Evolutionary conservation across 352 stramenopile species (phyloP).

Genomic region (Globisporangium alternatum): DNA sequence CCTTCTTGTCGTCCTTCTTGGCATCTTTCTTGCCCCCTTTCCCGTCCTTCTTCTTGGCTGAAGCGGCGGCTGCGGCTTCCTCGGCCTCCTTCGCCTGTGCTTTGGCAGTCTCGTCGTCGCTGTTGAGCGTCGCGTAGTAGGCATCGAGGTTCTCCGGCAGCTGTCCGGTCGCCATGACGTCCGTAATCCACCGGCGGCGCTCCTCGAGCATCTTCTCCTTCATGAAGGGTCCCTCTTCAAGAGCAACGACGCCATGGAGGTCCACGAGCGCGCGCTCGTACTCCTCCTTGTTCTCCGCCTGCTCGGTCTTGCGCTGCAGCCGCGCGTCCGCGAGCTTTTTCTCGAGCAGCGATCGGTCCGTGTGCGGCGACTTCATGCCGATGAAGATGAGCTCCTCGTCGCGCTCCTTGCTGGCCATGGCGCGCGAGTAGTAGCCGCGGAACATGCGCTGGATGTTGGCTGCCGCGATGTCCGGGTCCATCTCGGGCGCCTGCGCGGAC

Average conservation of each 20-base stretch:
- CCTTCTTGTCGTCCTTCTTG: constrained; percentile 54
- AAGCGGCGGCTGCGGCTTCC: constrained; percentile 25
- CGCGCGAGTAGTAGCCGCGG: constrained; percentile 76
- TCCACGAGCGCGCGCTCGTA: constrained; percentile 88
- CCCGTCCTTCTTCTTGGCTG: constrained; percentile 38
- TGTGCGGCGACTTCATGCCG: constrained; percentile 85
- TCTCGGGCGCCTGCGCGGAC: constrained; percentile 55
- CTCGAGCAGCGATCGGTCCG: constrained; percentile 62
- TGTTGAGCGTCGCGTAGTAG: constrained; percentile 78
- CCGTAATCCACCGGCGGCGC: constrained; percentile 91
- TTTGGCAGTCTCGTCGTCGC: constrained; percentile 32
- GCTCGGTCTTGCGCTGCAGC: constrained; percentile 86
- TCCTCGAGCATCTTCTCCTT: constrained; percentile 90
- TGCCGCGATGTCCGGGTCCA: constrained; percentile 91
- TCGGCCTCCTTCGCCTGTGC: constrained; percentile 64
- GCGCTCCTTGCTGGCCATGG: constrained; percentile 56
- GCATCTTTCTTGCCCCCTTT: constrained; percentile 38
- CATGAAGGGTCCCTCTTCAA: constrained; percentile 93
- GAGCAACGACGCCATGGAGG: constrained; percentile 72
- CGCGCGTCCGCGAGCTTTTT: constrained; percentile 73
- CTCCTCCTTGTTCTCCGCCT: constrained; percentile 89
- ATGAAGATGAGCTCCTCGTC: constrained; percentile 91
- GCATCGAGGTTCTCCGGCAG: constrained; percentile 88
- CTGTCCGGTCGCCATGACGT: constrained; percentile 81
- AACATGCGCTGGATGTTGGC: constrained; percentile 91